Percentiles rank a stretch among this genome's conserved stretches.
Conservation (phyloP, 352 stramenopile genomes). For the Peronospora farinosa region DNA sequence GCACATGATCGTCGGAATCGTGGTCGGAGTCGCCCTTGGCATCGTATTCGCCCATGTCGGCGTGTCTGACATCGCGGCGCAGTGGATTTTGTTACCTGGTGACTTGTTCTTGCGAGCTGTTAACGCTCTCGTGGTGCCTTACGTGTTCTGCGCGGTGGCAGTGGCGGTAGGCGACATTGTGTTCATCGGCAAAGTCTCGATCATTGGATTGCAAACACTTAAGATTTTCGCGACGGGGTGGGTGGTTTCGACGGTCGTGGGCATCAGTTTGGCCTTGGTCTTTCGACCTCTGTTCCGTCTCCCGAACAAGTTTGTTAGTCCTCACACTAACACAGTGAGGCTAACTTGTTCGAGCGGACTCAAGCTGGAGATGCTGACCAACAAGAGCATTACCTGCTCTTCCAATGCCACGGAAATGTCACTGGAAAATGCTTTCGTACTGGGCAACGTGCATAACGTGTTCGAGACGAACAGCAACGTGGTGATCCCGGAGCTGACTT, state of each 20-base stretch:
- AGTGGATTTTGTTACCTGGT: constrained; percentile 63
- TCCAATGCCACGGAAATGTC: constrained; percentile 20
- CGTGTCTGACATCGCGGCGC: constrained; percentile 35
- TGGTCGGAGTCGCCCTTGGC: constrained; percentile 43
- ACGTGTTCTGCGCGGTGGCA: constrained; percentile 75
- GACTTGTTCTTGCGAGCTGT: constrained; percentile 72
- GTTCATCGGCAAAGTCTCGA: constrained; percentile 63
- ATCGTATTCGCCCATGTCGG: constrained; percentile 39
- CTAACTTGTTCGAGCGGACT: constrained; percentile 47
- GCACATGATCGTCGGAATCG: constrained; percentile 48
- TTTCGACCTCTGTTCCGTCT: constrained; percentile 57
- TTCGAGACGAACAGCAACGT: constrained; percentile 40
- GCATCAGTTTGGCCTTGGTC: constrained; percentile 46
- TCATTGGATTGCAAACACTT: constrained; percentile 60
- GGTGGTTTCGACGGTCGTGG: constrained; percentile 41
- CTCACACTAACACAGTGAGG: constrained; percentile 31
- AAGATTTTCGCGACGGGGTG: constrained; percentile 55
- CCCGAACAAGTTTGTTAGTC: constrained; percentile 11
- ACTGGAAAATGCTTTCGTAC: constrained; percentile 30
- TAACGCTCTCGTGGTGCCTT: constrained; percentile 71
- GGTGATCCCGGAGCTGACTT: constrained; percentile 36
- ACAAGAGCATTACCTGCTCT: constrained; percentile 28
- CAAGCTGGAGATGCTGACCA: constrained; percentile 28
- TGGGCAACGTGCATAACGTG: constrained; percentile 44
- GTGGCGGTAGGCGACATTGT: constrained; percentile 74